Evolutionary conservation across 352 stramenopile genomes (phyloP).

Genomic region (Blastocystis sp.): DNA sequence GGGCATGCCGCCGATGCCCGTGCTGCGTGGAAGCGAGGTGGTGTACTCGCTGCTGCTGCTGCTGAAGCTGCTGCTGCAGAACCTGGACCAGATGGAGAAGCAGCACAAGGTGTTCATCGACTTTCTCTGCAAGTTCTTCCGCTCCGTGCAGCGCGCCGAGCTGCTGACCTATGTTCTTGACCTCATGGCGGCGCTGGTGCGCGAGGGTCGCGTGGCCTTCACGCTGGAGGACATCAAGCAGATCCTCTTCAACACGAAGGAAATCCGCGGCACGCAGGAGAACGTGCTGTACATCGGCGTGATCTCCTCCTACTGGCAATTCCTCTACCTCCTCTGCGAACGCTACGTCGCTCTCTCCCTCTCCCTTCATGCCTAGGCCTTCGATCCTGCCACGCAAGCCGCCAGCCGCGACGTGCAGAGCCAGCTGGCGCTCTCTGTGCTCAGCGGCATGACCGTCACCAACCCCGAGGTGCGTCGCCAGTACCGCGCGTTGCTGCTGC

Average conservation of each 20-base stretch:
- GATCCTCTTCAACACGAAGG: not conserved
- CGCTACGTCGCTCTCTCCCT: not conserved
- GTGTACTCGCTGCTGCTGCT: conserved; percentile 41
- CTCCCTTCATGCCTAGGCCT: not conserved
- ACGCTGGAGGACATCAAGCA: conserved; percentile 6
- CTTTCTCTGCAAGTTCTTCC: not conserved
- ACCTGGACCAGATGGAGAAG: conserved; percentile 8
- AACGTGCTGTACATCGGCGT: conserved; percentile 11
- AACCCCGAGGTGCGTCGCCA: conserved; percentile 8
- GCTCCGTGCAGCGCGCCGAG: not conserved
- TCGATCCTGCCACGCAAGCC: not conserved
- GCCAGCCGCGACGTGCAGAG: not conserved
- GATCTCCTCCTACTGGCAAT: conserved; percentile 14
- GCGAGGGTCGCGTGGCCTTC: not conserved
- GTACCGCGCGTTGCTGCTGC: conserved; percentile 6
- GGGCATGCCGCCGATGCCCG: conserved; percentile 4
- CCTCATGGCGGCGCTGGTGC: not conserved
- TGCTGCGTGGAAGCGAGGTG: conserved; percentile 2
- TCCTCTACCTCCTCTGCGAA: conserved; percentile 12
- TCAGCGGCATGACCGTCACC: conserved; percentile 3
- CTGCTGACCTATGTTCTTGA: not conserved
- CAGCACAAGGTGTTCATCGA: conserved; percentile 15
- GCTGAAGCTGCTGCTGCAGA: conserved; percentile 6
- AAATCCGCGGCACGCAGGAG: not conserved
- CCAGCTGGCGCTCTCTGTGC: not conserved